Evolutionary conservation across 305 asterid genomes (phyloP).

Genomic region (Fraxinus velutina): DNA sequence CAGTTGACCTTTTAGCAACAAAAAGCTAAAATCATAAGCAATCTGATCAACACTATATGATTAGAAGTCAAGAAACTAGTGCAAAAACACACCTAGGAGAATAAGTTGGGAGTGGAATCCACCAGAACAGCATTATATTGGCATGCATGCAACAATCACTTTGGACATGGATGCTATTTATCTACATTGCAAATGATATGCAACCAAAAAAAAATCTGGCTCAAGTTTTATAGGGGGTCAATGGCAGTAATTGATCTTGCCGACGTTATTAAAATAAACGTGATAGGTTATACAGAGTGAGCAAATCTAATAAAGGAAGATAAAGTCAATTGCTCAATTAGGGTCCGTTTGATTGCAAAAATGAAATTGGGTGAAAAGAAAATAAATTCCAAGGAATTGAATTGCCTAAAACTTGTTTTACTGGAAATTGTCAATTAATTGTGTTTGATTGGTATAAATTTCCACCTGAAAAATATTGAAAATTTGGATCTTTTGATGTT

Average conservation of each 20-base stretch:
- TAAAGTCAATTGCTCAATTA: neutral
- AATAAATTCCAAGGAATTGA: no score
- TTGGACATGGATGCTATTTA: neutral
- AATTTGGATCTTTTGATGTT: no score
- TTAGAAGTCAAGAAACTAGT: neutral
- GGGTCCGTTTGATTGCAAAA: no score
- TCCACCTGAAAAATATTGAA: no score
- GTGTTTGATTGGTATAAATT: no score
- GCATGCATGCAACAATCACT: neutral
- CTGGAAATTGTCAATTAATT: no score
- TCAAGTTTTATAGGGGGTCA: neutral
- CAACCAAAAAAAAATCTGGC: slow-evolving; percentile 1
- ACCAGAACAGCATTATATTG: neutral
- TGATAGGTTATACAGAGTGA: neutral
- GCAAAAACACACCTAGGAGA: neutral
- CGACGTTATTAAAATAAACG: neutral
- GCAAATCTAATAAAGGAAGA: neutral
- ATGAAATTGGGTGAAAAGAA: no score
- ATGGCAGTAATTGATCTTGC: neutral
- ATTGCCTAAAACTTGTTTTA: no score
- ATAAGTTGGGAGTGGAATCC: neutral
- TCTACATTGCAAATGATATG: neutral
- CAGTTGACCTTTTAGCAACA: neutral
- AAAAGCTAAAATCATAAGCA: neutral
- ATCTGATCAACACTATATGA: neutral